Percentiles rank a stretch among this genome's conserved stretches.
These are phyloP conservation scores for Zea mays DNA, from an alignment of 176 grass and related monocot species.

Conservation along the genomic window DNA sequence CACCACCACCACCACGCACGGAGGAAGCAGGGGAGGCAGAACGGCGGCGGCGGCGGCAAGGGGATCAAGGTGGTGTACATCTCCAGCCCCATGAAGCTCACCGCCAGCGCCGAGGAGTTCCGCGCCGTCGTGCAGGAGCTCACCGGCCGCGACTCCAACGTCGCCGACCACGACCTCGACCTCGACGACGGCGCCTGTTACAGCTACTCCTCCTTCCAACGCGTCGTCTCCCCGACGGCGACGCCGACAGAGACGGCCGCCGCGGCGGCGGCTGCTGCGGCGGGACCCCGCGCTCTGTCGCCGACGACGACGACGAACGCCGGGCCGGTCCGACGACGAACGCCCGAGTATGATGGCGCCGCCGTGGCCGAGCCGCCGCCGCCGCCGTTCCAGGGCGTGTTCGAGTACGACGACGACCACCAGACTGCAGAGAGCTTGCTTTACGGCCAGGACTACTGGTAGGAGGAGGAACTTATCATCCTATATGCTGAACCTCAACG, in stretches of 20 bases:
- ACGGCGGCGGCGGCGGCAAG: slow-evolving; percentile 9
- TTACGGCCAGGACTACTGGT: slow-evolving; percentile 49
- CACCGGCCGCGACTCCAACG: slow-evolving; percentile 72
- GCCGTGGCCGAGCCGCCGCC: background rate
- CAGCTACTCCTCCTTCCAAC: slow-evolving; percentile 21
- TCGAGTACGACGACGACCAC: no score
- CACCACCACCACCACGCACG: no score
- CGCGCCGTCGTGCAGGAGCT: slow-evolving; percentile 72
- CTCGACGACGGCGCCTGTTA: background rate
- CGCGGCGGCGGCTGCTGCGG: background rate
- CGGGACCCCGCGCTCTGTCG: background rate
- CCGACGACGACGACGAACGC: no score
- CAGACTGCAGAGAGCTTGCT: slow-evolving; percentile 27
- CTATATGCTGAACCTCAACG: background rate
- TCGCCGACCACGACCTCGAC: slow-evolving; percentile 52
- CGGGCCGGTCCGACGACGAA: background rate
- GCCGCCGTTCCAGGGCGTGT: slow-evolving; percentile 38
- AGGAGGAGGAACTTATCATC: slow-evolving; percentile 10
- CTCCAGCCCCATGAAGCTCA: slow-evolving; percentile 77
- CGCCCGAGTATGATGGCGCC: slow-evolving; percentile 12
- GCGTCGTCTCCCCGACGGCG: slow-evolving; percentile 15
- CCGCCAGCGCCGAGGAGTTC: slow-evolving; percentile 70
- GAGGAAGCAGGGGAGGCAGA: no score
- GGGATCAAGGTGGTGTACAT: slow-evolving; percentile 83
- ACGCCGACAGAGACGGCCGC: no score